Evolutionary conservation across 2,329 filamentous ascomycete species (phyloP), one percentile per base, ranked within the genome.

Genomic region (Chaetoscypha palmicola): DNA sequence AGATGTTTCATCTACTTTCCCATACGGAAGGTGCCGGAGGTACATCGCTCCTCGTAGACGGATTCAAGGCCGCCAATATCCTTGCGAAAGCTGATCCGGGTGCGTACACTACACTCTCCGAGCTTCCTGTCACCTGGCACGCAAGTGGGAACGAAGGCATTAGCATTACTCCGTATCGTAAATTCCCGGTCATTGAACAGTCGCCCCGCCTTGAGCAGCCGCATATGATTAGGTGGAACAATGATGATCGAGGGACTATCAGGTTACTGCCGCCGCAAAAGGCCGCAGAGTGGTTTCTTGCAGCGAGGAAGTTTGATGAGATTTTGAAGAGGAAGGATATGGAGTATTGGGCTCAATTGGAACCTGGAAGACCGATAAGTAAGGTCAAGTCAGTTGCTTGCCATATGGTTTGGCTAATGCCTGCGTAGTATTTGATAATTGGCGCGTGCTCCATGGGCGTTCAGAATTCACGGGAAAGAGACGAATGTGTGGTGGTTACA

Each of bases 1-100:
- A 98, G 63, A 81, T 92, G 20, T 94, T 98, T 64, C 92, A 98
- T 61, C 71, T 96, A 36, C 75, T 97, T 21, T 92, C 86, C 0
- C 87, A 94, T 62, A 83, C 80, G 5, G 66, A 72, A 2, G 75
- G 79, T 17, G 54, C 58, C 1, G 92, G 91, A 8, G 92, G 92
- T 4, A 72, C 79, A 41, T 90, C 83, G 0, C 70, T 94, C 0
- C 78, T 98, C 1, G 84, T 95, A 0, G 92, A 98, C 62, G 90
- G 86, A 1, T 94, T 94, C 63, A 68, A 77, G 24, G 86, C 81
- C 1, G 89, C 88, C 0, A 52, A 62, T 1, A 66, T 77, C 9
- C 66, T 96, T 9, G 63, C 66, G 16, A 48, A 63, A 3, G 70
- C 81, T 43, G 71, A 79, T 20, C 71, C 66, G 0, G 53, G 66